Base-by-base conservation (phyloP, 1,139 yeast genomes). In the Kodamaea ohmeri region DNA sequence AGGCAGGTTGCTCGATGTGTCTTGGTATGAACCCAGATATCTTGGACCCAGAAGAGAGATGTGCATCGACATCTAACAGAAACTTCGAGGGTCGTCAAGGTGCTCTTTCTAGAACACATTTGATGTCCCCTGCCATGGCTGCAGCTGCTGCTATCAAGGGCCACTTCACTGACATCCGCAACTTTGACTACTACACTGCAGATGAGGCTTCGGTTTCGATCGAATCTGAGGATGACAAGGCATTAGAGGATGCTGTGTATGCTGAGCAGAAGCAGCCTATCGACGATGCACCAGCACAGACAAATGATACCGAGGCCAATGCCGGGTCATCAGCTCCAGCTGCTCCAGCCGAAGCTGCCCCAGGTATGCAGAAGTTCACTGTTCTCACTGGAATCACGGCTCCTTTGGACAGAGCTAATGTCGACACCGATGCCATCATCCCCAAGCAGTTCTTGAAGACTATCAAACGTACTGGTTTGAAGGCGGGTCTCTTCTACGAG, bases 51-150 rank as follows among this genome's bases (percentile, higher is more conserved):
- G 78, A 85, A 58, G 98, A 92, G 66, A 82, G 98, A 67, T 92
- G 98, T 71, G 98, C 98, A 4, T 90, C 97, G 16, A 92, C 98
- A 21, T 90, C 97, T 20, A 92, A 92, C 74, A 85, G 98, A 76
- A 92, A 92, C 71, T 92, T 92, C 61, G 97, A 92, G 67, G 98
- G 98, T 54, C 92, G 98, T 67, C 98, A 92, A 73, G 98, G 98
- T 67, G 96, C 96, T 37, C 70, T 68, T 43, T 88, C 96, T n/a
- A 80, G 98, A 71, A 92, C 97, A 16, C 98, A 92, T 60, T 76
- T 92, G 60, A 88, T 90, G 95, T 88, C 97, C 12, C 98, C 98
- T 25, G 96, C 96, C 24, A 92, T 92, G 98, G 97, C 98, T 35
- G 98, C 98, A 16, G 97, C 97, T 25, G 97, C 98, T 22, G 97